Percentiles rank a stretch among this genome's conserved stretches.
Evolutionary conservation across 495 filamentous ascomycete species (phyloP).

Genomic region (Penicillium arizonense): DNA sequence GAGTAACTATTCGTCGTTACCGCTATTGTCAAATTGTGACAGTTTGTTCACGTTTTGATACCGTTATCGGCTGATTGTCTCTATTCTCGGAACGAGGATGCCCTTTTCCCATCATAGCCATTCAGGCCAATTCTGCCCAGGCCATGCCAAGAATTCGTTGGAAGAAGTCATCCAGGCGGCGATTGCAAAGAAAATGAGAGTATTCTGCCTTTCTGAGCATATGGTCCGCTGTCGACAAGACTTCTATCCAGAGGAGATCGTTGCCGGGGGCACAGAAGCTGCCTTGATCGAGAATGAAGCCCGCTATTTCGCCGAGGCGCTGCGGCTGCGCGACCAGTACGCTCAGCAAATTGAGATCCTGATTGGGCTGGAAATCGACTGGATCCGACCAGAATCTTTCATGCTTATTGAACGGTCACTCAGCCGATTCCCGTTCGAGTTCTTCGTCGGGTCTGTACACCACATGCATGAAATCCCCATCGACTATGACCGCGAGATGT

Average conservation of each 20-base stretch:
- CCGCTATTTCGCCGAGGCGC: slow-evolving; percentile 68
- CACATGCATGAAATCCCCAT: slow-evolving; percentile 85
- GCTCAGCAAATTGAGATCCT: slow-evolving; percentile 70
- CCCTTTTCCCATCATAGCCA: slow-evolving; percentile 98
- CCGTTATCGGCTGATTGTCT: too few relatives aligned
- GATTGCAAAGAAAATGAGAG: slow-evolving; percentile 71
- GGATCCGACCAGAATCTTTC: slow-evolving; percentile 69
- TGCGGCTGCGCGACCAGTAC: slow-evolving; percentile 67
- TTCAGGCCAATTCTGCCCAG: slow-evolving; percentile 92
- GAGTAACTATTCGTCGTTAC: too few relatives aligned
- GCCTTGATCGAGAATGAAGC: slow-evolving; percentile 57
- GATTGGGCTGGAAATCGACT: slow-evolving; percentile 90
- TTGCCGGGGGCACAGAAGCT: slow-evolving; percentile 34
- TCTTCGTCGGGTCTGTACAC: slow-evolving; percentile 89
- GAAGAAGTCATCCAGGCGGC: slow-evolving; percentile 81
- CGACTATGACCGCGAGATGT: slow-evolving; percentile 73
- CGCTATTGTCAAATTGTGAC: too few relatives aligned
- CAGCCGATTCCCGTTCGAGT: slow-evolving; percentile 64
- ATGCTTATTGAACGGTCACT: slow-evolving; percentile 58
- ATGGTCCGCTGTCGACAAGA: slow-evolving; percentile 79
- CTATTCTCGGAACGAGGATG: slow-evolving; percentile 48
- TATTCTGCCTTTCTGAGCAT: slow-evolving; percentile 90
- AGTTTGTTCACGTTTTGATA: too few relatives aligned
- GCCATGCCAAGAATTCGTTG: slow-evolving; percentile 79
- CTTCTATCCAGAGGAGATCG: slow-evolving; percentile 84